These are phyloP conservation scores for Geotrichum histeridarum DNA, from an alignment of 1,139 yeast genomes.

Conservation along the genomic window DNA sequence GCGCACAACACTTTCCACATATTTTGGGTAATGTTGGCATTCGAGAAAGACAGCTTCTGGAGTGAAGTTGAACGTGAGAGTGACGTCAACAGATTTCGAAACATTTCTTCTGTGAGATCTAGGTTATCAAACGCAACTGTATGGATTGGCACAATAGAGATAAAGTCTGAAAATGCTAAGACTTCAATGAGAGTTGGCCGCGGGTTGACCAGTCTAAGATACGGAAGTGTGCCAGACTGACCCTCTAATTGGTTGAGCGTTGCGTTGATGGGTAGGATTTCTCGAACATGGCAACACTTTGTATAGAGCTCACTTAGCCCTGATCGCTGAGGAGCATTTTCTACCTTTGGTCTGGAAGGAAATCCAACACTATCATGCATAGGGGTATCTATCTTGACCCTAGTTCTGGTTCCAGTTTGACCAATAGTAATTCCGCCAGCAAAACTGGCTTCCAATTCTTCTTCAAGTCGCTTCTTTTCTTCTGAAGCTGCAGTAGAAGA, in stretches of 20 bases:
- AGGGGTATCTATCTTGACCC: constrained; percentile 6
- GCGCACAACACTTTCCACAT: constrained; percentile 78
- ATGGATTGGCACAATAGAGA: constrained; percentile 75
- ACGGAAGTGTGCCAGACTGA: constrained; percentile 68
- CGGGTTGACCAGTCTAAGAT: constrained; percentile 76
- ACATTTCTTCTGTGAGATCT: constrained; percentile 72
- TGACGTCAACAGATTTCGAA: constrained; percentile 54
- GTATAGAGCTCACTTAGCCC: constrained; percentile 72
- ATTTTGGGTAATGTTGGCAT: constrained; percentile 62
- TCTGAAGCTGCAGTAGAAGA: not conserved
- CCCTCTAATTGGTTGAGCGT: constrained; percentile 77
- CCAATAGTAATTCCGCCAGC: not conserved
- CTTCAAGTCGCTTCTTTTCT: not conserved
- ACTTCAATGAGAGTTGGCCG: constrained; percentile 87
- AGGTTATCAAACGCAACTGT: constrained; percentile 80
- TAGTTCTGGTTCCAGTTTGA: not conserved
- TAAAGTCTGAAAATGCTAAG: constrained; percentile 79
- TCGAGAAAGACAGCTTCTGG: constrained; percentile 70
- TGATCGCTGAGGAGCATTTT: constrained; percentile 31
- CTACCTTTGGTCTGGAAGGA: not conserved
- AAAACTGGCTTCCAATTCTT: constrained; percentile 4
- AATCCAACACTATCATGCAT: constrained; percentile 6
- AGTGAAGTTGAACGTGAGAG: constrained; percentile 57
- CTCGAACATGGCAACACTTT: constrained; percentile 87
- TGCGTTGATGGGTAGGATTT: constrained; percentile 88